A percentile compares a stretch with the other conserved stretches of the same genome.
Conservation (phyloP, 23 red algal species). For the Gracilaria vermiculophylla region DNA sequence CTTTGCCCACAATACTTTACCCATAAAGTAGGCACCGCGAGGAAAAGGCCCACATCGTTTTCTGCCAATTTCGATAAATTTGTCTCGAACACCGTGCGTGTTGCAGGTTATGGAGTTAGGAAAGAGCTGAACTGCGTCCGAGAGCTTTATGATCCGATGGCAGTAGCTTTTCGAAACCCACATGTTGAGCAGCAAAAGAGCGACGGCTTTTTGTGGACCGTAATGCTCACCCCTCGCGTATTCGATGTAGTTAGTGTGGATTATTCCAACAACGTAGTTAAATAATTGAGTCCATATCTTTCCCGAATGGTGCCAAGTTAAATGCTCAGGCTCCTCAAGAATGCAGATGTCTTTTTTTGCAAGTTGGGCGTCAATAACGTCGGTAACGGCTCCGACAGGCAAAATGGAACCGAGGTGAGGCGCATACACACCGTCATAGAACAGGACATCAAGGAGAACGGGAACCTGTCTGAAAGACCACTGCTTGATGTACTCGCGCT, state of each 20-base stretch:
- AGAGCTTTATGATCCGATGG: conserved; percentile 83
- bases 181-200: conserved; percentile 65
- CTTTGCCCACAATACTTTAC: conserved; percentile 83
- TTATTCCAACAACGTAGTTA: conserved; percentile 69
- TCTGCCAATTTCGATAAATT: conserved; percentile 63
- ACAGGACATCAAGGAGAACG: conserved; percentile 26
- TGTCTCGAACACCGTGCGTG: conserved; percentile 75
- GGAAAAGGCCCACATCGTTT: conserved; percentile 5
- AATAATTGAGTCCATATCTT: conserved; percentile 60
- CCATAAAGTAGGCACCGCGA: conserved; percentile 73
- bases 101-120: conserved; percentile 69
- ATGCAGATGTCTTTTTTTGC: conserved; percentile 60
- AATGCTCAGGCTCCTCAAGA: conserved; percentile 88
- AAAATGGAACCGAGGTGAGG: conserved; percentile 60
- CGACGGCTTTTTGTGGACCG: conserved; percentile 37
- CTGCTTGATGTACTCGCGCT: conserved; percentile 21
- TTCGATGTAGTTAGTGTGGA: conserved; percentile 87
- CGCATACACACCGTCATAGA: conserved; percentile 72
- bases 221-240: conserved; percentile 26
- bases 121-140: conserved; percentile 74
- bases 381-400: conserved; percentile 72
- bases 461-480: conserved; percentile 41
- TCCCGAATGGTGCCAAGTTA: conserved; percentile 83
- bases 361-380: conserved; percentile 5
- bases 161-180: conserved; percentile 71